Evolutionary conservation across 1,284 basidiomycete genomes (phyloP).

Genomic region (Phenoliferia sp.): DNA sequence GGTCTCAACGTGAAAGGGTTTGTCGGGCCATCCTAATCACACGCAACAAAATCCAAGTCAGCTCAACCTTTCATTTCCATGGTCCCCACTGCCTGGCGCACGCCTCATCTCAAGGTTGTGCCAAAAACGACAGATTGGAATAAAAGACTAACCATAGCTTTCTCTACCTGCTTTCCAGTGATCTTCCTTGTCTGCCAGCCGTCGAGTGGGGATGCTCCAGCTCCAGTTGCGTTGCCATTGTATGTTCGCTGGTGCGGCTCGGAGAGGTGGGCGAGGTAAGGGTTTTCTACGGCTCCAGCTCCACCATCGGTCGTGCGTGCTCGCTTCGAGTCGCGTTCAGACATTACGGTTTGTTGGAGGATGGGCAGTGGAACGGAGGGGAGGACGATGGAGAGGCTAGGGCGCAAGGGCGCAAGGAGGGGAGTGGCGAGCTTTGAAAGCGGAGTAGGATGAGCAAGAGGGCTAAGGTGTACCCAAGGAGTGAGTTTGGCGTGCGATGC

Average conservation of each 20-base stretch:
- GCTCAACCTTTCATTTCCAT: neutral
- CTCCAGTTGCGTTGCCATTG: conserved; percentile 1
- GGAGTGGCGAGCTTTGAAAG: no score
- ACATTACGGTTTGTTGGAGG: neutral
- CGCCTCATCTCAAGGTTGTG: no score
- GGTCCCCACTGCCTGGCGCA: no score
- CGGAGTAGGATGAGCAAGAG: no score
- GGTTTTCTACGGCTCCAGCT: conserved; percentile 48
- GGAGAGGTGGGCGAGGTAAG: conserved; percentile 54
- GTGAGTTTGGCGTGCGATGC: no score
- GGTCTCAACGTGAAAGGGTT: conserved; percentile 85
- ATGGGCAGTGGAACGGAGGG: neutral
- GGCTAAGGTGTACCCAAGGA: no score
- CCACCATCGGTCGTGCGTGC: neutral
- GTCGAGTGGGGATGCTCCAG: conserved; percentile 55
- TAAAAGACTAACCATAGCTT: conserved; percentile 58
- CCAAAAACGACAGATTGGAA: neutral
- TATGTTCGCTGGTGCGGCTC: conserved; percentile 38
- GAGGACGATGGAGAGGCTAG: neutral
- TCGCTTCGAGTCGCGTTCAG: conserved; percentile 2
- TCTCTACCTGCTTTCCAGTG: conserved; percentile 63
- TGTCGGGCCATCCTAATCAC: conserved; percentile 63
- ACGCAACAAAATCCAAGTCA: neutral
- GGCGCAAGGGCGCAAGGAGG: neutral
- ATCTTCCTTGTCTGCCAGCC: conserved; percentile 76